Evolutionary conservation across 306 rosid genomes (phyloP).

Genomic region (Carpinus fangiana): DNA sequence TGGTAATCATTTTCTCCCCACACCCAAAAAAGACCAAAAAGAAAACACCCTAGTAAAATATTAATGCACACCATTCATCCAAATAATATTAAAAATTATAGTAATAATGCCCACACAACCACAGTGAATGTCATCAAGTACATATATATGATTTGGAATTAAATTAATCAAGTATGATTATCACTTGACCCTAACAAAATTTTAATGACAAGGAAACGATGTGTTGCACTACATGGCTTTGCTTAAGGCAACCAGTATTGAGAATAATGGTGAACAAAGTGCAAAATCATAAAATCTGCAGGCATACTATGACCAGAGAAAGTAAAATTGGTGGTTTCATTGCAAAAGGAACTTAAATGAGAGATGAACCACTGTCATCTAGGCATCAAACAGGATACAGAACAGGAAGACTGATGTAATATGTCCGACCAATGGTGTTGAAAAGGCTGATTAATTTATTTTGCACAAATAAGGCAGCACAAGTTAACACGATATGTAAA

Average conservation of each 20-base stretch:
- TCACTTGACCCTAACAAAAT: not conserved
- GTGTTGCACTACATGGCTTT: not conserved
- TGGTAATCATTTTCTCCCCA: not conserved
- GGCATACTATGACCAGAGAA: not conserved
- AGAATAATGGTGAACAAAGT: not conserved
- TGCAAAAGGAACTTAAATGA: not conserved
- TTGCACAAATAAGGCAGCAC: not conserved
- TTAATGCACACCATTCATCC: not conserved
- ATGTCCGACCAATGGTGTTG: not conserved
- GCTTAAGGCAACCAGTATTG: not conserved
- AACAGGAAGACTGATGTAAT: constrained; percentile 16
- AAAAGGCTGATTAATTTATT: not conserved
- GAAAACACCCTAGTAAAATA: not conserved
- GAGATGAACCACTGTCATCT: not conserved
- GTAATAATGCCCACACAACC: not conserved
- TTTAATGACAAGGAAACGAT: not conserved
- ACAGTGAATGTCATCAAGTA: not conserved
- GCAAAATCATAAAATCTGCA: not conserved
- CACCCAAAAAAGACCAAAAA: no score
- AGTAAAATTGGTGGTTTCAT: not conserved
- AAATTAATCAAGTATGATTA: not conserved
- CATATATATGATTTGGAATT: constrained; percentile 7
- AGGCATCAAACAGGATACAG: not conserved
- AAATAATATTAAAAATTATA: not conserved
- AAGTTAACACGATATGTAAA: not conserved